These are phyloP conservation scores for Chaetomiaceae sp. DNA, from an alignment of 2,329 filamentous ascomycete species.

Conservation along the genomic window DNA sequence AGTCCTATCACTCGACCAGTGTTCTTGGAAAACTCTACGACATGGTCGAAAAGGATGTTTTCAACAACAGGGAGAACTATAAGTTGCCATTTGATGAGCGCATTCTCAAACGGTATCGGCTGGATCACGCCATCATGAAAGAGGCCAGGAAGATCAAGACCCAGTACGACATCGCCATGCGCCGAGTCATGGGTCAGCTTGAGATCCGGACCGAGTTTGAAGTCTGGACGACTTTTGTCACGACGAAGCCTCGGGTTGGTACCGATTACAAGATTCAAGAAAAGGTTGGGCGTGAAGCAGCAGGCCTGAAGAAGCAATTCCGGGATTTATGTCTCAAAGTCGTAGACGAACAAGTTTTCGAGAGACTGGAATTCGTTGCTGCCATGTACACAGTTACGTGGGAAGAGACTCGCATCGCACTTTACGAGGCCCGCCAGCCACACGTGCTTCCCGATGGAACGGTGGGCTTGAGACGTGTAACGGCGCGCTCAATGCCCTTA, in stretches of 20 bases:
- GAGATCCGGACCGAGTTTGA: constrained; percentile 87
- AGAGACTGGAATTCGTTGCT: constrained; percentile 66
- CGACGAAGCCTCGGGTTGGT: constrained; percentile 66
- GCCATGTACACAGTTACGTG: constrained; percentile 86
- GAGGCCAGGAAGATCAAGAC: constrained; percentile 64
- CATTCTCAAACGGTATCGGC: constrained; percentile 60
- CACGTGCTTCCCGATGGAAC: constrained; percentile 23
- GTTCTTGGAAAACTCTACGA: constrained; percentile 83
- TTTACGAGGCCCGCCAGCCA: constrained; percentile 41
- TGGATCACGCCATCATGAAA: constrained; percentile 52
- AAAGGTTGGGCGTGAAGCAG: constrained; percentile 66
- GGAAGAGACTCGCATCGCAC: constrained; percentile 59
- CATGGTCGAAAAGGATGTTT: constrained; percentile 50
- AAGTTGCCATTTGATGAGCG: constrained; percentile 69
- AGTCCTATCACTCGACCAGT: constrained; percentile 60
- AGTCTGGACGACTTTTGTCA: constrained; percentile 79
- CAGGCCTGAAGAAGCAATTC: constrained; percentile 64
- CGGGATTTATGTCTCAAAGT: constrained; percentile 60
- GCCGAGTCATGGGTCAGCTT: constrained; percentile 78
- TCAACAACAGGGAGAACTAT: constrained; percentile 71
- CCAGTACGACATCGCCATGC: constrained; percentile 72
- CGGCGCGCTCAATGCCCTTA: constrained; percentile 61
- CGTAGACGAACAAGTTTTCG: constrained; percentile 56
- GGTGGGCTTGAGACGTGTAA: constrained; percentile 36
- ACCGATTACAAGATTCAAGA: constrained; percentile 85